Evolutionary conservation across 2,329 filamentous ascomycete genomes (phyloP).

Genomic region (Aspergillus transmontanensis): DNA sequence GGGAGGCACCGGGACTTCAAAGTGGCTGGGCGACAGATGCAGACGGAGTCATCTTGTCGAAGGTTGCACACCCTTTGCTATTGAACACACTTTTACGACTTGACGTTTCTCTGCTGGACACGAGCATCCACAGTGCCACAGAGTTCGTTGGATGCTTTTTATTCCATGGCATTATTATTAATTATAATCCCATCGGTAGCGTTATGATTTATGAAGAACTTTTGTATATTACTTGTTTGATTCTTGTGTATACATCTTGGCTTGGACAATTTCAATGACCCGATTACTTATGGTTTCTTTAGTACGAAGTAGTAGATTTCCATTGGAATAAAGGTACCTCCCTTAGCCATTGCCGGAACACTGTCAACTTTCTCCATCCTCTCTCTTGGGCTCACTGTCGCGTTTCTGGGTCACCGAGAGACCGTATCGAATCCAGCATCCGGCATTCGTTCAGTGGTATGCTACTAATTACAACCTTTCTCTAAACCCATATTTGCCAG

Average conservation of each 20-base stretch:
- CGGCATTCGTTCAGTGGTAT: no score
- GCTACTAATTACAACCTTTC: no score
- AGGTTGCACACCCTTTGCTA: neutral
- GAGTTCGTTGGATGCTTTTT: conserved; percentile 1
- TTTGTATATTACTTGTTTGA: conserved; percentile 13
- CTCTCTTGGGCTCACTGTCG: no score
- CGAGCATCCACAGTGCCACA: neutral
- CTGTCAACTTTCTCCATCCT: no score
- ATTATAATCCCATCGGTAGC: conserved; percentile 12
- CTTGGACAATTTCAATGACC: conserved; percentile 1
- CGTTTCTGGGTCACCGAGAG: no score
- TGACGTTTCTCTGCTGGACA: neutral
- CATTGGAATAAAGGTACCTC: no score
- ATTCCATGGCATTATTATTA: conserved; percentile 11
- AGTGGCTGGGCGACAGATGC: neutral
- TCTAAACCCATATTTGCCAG: no score
- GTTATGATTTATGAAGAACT: conserved; percentile 15
- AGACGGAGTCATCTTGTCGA: neutral
- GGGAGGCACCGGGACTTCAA: neutral
- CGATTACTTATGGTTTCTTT: neutral
- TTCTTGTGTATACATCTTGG: conserved; percentile 9
- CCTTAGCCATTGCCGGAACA: no score
- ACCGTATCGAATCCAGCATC: no score
- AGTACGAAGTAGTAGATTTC: no score
- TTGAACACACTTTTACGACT: conserved; percentile 1